Evolutionary conservation across 192 early-diverging fungal species (phyloP), one percentile per base, ranked within the genome.

Genomic region (Oehlia diaphana): DNA sequence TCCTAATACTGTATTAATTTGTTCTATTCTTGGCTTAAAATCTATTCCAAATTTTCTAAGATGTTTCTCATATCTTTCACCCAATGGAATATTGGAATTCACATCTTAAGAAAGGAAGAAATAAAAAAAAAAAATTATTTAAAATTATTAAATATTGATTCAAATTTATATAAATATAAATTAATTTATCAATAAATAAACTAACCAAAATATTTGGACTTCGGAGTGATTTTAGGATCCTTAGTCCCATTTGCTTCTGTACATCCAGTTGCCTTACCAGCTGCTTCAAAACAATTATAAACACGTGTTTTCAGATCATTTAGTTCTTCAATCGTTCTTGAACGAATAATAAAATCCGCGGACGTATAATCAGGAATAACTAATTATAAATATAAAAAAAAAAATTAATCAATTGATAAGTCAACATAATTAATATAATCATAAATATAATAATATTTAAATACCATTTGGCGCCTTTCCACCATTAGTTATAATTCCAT

Each of bases 361-460:
- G 84, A 80, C 9, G 93, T 84, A 75, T 92, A 87, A 13, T 87
- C 91, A 21, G 92, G 93, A 58, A 95, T 93, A 16, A 93, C 86
- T 86, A 77, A 63, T 31, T 26, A 21, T 44, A 4, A 2, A 73
- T 9, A 62, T 37, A 37, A 37, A 37, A 37, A 4, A 31, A 31
- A 31, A 37, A 37, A 73, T 86, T 58, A 23, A 64, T 26, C 66
- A 23, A 44, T 58, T 42, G 10, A 4, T 33, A 3, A 44, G 50
- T 9, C 28, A 3, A 42, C 2, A 63, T 23, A 67, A 7, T 9
- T 9, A 10, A 28, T 53, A 4, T 6, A 2, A 26, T 42, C 49
- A n/a, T 26, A 35, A 35, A 37, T 4, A 68, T 3, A n/a, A 68
- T 3, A n/a, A 21, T 50, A 16, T 65, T 7, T 23, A 26, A 39